Conservation (phyloP, 176 grass and related monocot genomes). For the Alopecurus myosuroides region DNA sequence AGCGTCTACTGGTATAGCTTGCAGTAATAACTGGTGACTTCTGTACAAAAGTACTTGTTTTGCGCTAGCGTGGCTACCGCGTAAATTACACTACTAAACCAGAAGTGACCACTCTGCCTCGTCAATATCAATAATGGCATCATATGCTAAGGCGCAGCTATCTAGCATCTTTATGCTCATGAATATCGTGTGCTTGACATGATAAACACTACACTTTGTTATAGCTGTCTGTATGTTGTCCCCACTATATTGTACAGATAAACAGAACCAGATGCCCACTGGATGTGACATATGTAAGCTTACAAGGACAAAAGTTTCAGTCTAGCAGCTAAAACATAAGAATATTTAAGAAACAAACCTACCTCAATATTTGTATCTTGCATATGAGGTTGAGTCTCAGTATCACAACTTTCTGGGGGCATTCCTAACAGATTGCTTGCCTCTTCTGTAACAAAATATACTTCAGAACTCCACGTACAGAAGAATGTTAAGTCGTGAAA, state of each 20-base stretch:
- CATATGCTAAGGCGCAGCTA: not conserved
- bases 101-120: slow-evolving; percentile 1
- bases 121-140: not conserved
- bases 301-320: not conserved
- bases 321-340: slow-evolving; percentile 2
- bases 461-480: slow-evolving; percentile 16
- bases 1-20: not conserved
- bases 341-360: slow-evolving; percentile 18
- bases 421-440: slow-evolving; percentile 4
- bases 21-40: not conserved
- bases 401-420: slow-evolving; percentile 11
- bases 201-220: not conserved
- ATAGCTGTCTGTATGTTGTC: not conserved
- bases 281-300: slow-evolving; percentile 16
- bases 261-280: not conserved
- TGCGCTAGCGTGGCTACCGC: not conserved
- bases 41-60: not conserved
- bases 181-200: slow-evolving; percentile 13
- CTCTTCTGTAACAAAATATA: slow-evolving; percentile 39
- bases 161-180: not conserved
- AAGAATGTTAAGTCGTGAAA: slow-evolving; percentile 6
- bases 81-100: slow-evolving; percentile 4
- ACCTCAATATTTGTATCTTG: slow-evolving; percentile 42
- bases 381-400: slow-evolving; percentile 25
- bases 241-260: not conserved